Conservation (phyloP, 768 basidiomycete species). For the Dendrothele bispora region DNA sequence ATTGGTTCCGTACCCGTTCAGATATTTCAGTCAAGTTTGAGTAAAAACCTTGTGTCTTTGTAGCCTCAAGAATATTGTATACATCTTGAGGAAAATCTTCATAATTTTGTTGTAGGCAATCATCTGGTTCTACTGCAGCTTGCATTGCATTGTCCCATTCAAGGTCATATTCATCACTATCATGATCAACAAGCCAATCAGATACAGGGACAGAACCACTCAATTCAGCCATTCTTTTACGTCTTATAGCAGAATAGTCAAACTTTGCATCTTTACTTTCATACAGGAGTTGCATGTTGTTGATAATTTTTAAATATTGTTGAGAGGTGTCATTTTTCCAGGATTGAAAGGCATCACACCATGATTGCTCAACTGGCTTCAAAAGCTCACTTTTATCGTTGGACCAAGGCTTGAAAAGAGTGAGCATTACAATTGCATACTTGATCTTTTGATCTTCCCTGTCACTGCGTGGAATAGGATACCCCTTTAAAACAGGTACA, state of each 20-base stretch:
- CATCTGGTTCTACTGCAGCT: neutral
- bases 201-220: too few relatives aligned
- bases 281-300: neutral
- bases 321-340: too few relatives aligned
- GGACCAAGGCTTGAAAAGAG: neutral
- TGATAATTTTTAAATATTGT: neutral
- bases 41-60: too few relatives aligned
- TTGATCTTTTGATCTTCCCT: neutral
- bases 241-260: neutral
- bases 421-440: neutral
- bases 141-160: slow-evolving; percentile 1
- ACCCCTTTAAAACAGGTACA: neutral
- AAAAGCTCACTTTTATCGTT: neutral
- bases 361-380: neutral
- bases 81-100: neutral
- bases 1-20: too few relatives aligned
- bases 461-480: neutral
- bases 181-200: neutral
- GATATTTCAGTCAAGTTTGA: too few relatives aligned
- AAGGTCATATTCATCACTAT: neutral
- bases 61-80: too few relatives aligned
- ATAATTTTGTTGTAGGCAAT: neutral
- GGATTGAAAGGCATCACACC: too few relatives aligned
- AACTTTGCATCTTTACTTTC: neutral
- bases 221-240: slow-evolving; percentile 1